Evolutionary conservation across 2,329 filamentous ascomycete species (phyloP).

Genomic region (Mariannaea sp.): DNA sequence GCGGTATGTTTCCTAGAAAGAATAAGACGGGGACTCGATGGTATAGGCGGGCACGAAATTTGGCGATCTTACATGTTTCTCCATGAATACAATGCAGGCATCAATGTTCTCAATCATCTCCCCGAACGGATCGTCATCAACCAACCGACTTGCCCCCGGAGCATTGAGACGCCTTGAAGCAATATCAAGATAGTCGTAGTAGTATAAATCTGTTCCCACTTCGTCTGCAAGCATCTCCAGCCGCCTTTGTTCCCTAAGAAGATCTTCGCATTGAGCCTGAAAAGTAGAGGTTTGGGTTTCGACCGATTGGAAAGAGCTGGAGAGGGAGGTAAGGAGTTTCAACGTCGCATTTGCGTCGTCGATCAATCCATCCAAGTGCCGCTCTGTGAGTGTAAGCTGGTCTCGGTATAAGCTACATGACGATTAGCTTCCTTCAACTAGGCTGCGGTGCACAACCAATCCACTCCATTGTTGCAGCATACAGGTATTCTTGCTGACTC

Average conservation of each 20-base stretch:
- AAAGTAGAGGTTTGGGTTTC: constrained; percentile 93
- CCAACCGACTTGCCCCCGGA: constrained; percentile 83
- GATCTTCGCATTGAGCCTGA: constrained; percentile 86
- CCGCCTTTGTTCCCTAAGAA: constrained; percentile 80
- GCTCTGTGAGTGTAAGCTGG: constrained; percentile 78
- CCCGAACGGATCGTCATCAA: constrained; percentile 81
- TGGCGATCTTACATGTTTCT: constrained; percentile 68
- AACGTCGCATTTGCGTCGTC: constrained; percentile 77
- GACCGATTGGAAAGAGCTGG: constrained; percentile 84
- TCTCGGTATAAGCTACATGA: constrained; percentile 71
- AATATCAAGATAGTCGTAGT: constrained; percentile 91
- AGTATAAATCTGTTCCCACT: constrained; percentile 87
- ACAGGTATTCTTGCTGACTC: constrained; percentile 86
- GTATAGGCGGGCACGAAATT: neutral
- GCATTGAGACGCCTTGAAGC: constrained; percentile 90
- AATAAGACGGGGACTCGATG: constrained; percentile 9
- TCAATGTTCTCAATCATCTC: constrained; percentile 89
- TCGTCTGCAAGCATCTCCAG: constrained; percentile 80
- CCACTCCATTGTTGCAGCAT: constrained; percentile 42
- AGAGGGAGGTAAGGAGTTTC: constrained; percentile 75
- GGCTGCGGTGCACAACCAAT: neutral
- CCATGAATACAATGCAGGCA: constrained; percentile 92
- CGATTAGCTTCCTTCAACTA: constrained; percentile 37
- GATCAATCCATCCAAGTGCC: constrained; percentile 80
- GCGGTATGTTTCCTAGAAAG: constrained; percentile 72